A percentile compares a stretch with the other conserved stretches of the same genome.
Conservation (phyloP, 1,139 yeast species). For the Eremothecium cymbalariae region DNA sequence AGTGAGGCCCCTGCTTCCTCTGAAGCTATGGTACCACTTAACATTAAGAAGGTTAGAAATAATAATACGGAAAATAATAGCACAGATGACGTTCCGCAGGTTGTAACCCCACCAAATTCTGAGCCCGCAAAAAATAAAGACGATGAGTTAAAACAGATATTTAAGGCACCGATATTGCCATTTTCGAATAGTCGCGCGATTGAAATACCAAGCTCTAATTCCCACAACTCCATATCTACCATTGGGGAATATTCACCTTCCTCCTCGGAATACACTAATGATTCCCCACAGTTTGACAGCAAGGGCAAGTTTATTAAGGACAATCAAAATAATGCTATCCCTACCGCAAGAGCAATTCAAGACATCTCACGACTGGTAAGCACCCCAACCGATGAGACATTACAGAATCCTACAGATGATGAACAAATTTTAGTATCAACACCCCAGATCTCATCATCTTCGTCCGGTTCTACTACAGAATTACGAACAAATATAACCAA, state of each 20-base stretch:
- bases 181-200: conserved; percentile 17
- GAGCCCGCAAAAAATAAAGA: conserved; percentile 3
- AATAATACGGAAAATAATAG: conserved; percentile 8
- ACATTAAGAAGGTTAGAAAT: conserved; percentile 23
- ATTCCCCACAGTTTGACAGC: conserved; percentile 24
- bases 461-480: conserved; percentile 4
- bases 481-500: background rate
- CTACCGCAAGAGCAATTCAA: conserved; percentile 28
- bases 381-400: conserved; percentile 5
- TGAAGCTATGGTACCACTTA: conserved; percentile 24
- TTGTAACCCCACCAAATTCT: background rate
- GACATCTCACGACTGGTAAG: conserved; percentile 24
- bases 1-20: conserved; percentile 31
- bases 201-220: conserved; percentile 23
- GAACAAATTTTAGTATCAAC: background rate
- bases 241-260: conserved; percentile 40
- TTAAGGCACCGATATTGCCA: conserved; percentile 29
- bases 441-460: conserved; percentile 2
- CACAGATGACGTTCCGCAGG: conserved; percentile 1
- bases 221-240: conserved; percentile 29
- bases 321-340: conserved; percentile 15
- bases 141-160: conserved; percentile 24
- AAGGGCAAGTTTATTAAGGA: conserved; percentile 12
- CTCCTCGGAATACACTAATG: conserved; percentile 35
- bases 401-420: background rate